Base-by-base conservation (phyloP, 2,329 filamentous ascomycete genomes). In the Sporothrix curviconia region DNA sequence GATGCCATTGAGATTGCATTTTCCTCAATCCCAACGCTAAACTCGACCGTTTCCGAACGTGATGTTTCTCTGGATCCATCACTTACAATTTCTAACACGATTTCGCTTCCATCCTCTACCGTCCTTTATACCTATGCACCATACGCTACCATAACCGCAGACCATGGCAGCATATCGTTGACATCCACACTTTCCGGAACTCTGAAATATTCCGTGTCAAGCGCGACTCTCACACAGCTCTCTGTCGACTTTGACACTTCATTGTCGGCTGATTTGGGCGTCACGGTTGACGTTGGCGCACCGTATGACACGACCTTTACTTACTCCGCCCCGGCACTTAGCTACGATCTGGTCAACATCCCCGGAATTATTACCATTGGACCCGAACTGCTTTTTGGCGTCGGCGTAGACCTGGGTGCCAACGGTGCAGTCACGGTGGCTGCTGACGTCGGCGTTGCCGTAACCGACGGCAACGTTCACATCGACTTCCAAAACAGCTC, bases 241-340 rank as follows among this genome's bases (percentile, higher is more conserved):
- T 72, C 71, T 63, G 72, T 77, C 44, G 73, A 77, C 59, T 67
- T 77, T 59, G 72, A 75, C 54, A 67, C 73, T 22, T 62, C 64
- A 22, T 67, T 76, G 54, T 67, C 66, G 15, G 69, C 72, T 2
- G 66, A 70, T 34, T 60, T 77, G 3, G 69, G 62, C 17, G 53
- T 78, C 24, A 68, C 67, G 32, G 66, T 71, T 37, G 66, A 69
- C 15, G 66, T 74, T 7, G 65, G 62, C 3, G 68, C 69, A 0
- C 60, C 69, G 2, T 72, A 71, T 61, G 65, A 60, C 54, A 66
- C 69, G 9, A 67, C 65, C 12, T 66, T 73, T 57, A 65, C 63
- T 24, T 75, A 73, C 63, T 60, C 69, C 19, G 70, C 72, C 1
- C 66, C 66, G n/a, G 60, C 62, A 40, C 69, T 76, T 12, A 65